Evolutionary conservation across 257 asterid genomes (phyloP).

Genomic region (Sherardia arvensis): DNA sequence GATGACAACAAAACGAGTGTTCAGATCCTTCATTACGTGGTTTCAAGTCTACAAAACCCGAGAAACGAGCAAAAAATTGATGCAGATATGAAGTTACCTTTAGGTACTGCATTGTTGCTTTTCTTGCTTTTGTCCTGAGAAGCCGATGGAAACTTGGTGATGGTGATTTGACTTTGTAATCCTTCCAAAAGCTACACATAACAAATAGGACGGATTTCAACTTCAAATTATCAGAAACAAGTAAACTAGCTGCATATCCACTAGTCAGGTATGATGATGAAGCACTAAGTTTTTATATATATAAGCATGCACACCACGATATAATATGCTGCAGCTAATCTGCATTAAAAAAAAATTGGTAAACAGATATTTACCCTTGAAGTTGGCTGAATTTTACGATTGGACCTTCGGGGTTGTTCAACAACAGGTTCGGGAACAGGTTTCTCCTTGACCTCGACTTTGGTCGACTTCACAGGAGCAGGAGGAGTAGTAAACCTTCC

Average conservation of each 20-base stretch:
- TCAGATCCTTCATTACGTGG: not conserved
- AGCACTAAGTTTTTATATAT: not conserved
- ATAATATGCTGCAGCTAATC: not conserved
- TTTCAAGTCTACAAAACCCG: not conserved
- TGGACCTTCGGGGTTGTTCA: constrained; percentile 95
- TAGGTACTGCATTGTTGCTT: constrained; percentile 39
- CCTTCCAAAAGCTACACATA: constrained; percentile 81
- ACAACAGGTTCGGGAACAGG: constrained; percentile 26
- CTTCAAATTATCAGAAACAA: not conserved
- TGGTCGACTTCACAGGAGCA: constrained; percentile 34
- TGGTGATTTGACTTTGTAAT: constrained; percentile 64
- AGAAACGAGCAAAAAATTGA: not conserved
- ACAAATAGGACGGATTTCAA: constrained; percentile 13
- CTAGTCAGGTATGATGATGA: not conserved
- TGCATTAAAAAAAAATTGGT: too few relatives aligned
- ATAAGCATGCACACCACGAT: not conserved
- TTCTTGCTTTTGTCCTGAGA: constrained; percentile 63
- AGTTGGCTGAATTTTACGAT: constrained; percentile 93
- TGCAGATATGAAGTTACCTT: constrained; percentile 28
- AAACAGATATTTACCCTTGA: constrained; percentile 98
- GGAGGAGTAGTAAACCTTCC: constrained; percentile 33
- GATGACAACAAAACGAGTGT: not conserved
- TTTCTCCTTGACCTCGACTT: constrained; percentile 35
- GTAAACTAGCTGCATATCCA: too few relatives aligned
- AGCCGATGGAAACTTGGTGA: constrained; percentile 56